These are phyloP conservation scores for Chrysosporium queenslandicum DNA, from an alignment of 2,329 filamentous ascomycete genomes.

Conservation along the genomic window DNA sequence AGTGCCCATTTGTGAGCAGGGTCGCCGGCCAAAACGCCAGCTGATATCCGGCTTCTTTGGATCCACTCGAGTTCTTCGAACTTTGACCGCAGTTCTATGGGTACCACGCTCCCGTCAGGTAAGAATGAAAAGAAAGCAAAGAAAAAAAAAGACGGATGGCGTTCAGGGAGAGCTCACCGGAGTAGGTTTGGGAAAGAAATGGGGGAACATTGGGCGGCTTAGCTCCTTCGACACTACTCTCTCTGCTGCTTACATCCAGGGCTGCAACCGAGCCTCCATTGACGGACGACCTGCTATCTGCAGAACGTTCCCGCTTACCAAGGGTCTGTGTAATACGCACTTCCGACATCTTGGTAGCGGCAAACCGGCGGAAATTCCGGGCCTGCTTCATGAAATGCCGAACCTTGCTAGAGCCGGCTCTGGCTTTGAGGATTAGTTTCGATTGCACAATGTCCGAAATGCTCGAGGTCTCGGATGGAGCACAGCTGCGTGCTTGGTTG, in stretches of 20 bases:
- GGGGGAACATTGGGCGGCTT: slow-evolving; percentile 27
- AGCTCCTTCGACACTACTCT: slow-evolving; percentile 20
- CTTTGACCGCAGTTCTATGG: slow-evolving; percentile 48
- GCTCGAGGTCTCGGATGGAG: slow-evolving; percentile 12
- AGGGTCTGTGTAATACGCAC: slow-evolving; percentile 29
- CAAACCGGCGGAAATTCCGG: slow-evolving; percentile 32
- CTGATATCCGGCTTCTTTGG: slow-evolving; percentile 45
- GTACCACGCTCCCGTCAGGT: slow-evolving; percentile 3
- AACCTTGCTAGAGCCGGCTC: slow-evolving; percentile 31
- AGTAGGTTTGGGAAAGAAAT: slow-evolving; percentile 31
- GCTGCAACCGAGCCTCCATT: slow-evolving; percentile 16
- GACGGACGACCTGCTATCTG: slow-evolving; percentile 26
- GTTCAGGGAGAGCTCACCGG: no score
- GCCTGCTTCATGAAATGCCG: slow-evolving; percentile 35
- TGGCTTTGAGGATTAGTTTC: slow-evolving; percentile 25
- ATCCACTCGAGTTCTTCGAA: slow-evolving; percentile 54
- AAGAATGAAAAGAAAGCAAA: no score
- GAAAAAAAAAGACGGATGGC: no score
- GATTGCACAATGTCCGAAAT: slow-evolving; percentile 6
- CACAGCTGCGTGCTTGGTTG: slow-evolving; percentile 10
- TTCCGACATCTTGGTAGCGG: slow-evolving; percentile 35
- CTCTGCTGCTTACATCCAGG: slow-evolving; percentile 18
- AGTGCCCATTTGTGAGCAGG: slow-evolving; percentile 49
- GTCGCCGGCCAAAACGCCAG: slow-evolving; percentile 38
- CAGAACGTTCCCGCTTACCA: slow-evolving; percentile 32